These are phyloP conservation scores for Cryptosporidium canis DNA, from an alignment of 169 alveolate species.

Conservation along the genomic window DNA sequence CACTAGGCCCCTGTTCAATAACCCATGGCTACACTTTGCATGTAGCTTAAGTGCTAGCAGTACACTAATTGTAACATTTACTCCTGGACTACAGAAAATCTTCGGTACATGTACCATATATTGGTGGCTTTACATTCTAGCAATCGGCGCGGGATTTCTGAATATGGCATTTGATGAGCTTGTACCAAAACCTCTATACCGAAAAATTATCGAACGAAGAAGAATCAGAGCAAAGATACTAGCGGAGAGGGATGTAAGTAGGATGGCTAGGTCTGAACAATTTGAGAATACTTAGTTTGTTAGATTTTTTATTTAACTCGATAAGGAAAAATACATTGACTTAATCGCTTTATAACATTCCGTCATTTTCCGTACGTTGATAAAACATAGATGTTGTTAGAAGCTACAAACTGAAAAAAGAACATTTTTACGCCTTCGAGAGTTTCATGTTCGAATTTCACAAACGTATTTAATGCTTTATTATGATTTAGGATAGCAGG, in stretches of 20 bases:
- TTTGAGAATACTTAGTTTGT: background rate
- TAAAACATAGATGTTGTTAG: no score
- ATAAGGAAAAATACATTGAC: background rate
- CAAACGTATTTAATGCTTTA: no score
- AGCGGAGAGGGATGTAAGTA: constrained; percentile 44
- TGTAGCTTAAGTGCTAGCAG: constrained; percentile 88
- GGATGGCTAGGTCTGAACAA: background rate
- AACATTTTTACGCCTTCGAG: no score
- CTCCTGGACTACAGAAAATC: constrained; percentile 85
- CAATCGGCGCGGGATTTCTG: constrained; percentile 85
- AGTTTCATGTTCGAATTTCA: no score
- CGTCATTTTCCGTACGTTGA: no score
- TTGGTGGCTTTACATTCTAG: constrained; percentile 89
- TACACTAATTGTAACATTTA: constrained; percentile 83
- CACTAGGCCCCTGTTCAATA: constrained; percentile 86
- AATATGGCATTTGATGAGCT: constrained; percentile 86
- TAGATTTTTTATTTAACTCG: background rate
- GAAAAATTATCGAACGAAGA: constrained; percentile 73
- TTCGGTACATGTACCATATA: constrained; percentile 83
- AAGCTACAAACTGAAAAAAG: no score
- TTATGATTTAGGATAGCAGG: background rate
- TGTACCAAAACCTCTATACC: constrained; percentile 85
- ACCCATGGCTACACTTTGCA: constrained; percentile 91
- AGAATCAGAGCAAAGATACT: constrained; percentile 66
- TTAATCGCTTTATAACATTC: no score